Percentiles rank a stretch among this genome's conserved stretches.
These are phyloP conservation scores for Pythium diclinum DNA, from an alignment of 352 stramenopile species.

Conservation along the genomic window DNA sequence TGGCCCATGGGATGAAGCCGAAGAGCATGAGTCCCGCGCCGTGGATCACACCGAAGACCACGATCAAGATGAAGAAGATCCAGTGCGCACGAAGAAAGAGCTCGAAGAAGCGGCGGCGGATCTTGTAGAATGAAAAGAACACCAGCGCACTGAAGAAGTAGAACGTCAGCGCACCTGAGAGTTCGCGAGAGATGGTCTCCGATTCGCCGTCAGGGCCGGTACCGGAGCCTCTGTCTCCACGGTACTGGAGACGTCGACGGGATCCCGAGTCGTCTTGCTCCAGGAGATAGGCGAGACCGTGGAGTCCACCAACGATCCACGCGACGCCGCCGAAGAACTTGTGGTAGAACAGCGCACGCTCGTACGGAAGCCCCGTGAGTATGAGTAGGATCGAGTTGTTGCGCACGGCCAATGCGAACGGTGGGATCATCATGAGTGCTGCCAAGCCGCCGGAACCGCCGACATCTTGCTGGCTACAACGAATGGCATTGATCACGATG, in stretches of 20 bases:
- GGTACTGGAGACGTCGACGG: neutral
- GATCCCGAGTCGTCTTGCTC: constrained; percentile 4
- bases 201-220: constrained; percentile 16
- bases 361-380: constrained; percentile 45
- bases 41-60: constrained; percentile 42
- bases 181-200: neutral
- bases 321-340: constrained; percentile 36
- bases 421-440: constrained; percentile 32
- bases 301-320: constrained; percentile 35
- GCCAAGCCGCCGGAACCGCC: constrained; percentile 23
- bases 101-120: constrained; percentile 51
- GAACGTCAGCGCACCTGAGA: constrained; percentile 28
- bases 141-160: constrained; percentile 33
- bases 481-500: neutral
- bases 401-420: constrained; percentile 41
- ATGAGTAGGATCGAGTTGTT: constrained; percentile 50
- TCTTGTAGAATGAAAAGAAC: constrained; percentile 33
- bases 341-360: constrained; percentile 52
- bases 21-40: constrained; percentile 32
- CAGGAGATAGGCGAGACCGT: constrained; percentile 44
- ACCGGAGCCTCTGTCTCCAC: neutral
- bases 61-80: constrained; percentile 45
- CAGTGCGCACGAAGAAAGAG: constrained; percentile 51
- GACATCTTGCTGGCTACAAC: constrained; percentile 1
- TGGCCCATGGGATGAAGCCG: constrained; percentile 33